These are phyloP conservation scores for Tarenaya hassleriana DNA, from an alignment of 345 rosid genomes.

Conservation along the genomic window DNA sequence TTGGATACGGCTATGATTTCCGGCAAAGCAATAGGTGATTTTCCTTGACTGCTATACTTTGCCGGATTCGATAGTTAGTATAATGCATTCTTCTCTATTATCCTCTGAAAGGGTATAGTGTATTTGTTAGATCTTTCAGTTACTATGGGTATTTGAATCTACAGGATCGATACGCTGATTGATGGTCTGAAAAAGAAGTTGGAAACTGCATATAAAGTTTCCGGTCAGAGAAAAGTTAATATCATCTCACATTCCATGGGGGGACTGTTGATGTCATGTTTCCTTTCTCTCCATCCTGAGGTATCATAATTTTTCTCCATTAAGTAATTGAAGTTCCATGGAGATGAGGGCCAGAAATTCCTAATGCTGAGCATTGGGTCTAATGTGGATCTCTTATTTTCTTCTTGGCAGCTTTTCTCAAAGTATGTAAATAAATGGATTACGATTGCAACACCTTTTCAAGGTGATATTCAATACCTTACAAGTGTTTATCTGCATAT, in stretches of 20 bases:
- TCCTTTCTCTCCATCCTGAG: conserved; percentile 60
- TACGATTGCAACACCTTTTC: conserved; percentile 82
- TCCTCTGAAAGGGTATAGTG: too few relatives aligned
- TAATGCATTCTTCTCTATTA: too few relatives aligned
- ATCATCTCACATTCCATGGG: conserved; percentile 93
- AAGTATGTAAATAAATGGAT: conserved; percentile 82
- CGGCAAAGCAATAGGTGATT: conserved; percentile 66
- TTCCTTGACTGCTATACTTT: too few relatives aligned
- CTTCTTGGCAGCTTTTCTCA: conserved; percentile 56
- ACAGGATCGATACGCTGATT: conserved; percentile 57
- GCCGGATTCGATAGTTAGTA: too few relatives aligned
- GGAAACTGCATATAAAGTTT: conserved; percentile 64
- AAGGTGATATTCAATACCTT: conserved; percentile 39
- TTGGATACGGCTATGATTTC: conserved; percentile 74
- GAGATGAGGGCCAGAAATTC: background rate
- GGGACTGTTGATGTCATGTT: conserved; percentile 64
- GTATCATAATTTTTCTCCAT: conserved; percentile 32
- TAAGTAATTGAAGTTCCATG: background rate
- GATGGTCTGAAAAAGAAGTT: conserved; percentile 58
- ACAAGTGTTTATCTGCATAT: conserved; percentile 3
- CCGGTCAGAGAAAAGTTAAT: conserved; percentile 67
- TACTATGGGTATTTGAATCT: conserved; percentile 11
- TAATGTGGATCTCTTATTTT: conserved; percentile 4
- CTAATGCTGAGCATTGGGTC: conserved; percentile 2
- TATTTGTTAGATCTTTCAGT: background rate